Percentiles rank a stretch among this genome's conserved stretches.
Conservation (phyloP, 495 filamentous ascomycete genomes). For the Podospora fimiseda region DNA sequence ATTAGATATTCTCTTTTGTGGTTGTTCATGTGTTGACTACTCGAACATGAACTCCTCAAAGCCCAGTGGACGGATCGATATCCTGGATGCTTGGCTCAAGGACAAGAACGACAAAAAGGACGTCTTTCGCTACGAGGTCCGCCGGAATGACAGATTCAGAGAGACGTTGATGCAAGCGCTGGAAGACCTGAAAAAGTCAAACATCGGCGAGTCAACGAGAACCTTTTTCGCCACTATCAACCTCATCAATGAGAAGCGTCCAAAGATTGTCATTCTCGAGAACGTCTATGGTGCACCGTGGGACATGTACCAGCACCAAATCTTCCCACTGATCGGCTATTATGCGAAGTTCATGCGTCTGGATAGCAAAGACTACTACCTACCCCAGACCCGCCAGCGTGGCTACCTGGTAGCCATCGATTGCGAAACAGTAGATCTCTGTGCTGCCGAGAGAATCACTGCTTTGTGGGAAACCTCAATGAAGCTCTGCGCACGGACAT, state of each 20-base stretch:
- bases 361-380: conserved; percentile 71
- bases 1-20: conserved; percentile 63
- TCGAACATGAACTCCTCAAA: conserved; percentile 46
- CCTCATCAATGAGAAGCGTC: conserved; percentile 51
- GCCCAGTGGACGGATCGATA: conserved; percentile 21
- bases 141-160: conserved; percentile 1
- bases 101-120: neutral
- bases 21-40: conserved; percentile 75
- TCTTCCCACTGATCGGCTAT: conserved; percentile 54
- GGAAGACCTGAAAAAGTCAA: conserved; percentile 15
- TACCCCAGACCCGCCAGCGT: conserved; percentile 71
- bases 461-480: conserved; percentile 37
- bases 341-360: conserved; percentile 35
- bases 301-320: conserved; percentile 40
- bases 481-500: conserved; percentile 43
- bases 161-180: conserved; percentile 25
- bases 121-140: neutral
- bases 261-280: conserved; percentile 65
- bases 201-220: conserved; percentile 58
- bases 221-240: conserved; percentile 61
- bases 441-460: conserved; percentile 8
- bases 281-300: conserved; percentile 65
- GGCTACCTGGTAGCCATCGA: conserved; percentile 64
- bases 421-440: conserved; percentile 15
- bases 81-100: conserved; percentile 8